These are phyloP conservation scores for Phytopythium oedochilum DNA, from an alignment of 352 stramenopile species.

Conservation along the genomic window DNA sequence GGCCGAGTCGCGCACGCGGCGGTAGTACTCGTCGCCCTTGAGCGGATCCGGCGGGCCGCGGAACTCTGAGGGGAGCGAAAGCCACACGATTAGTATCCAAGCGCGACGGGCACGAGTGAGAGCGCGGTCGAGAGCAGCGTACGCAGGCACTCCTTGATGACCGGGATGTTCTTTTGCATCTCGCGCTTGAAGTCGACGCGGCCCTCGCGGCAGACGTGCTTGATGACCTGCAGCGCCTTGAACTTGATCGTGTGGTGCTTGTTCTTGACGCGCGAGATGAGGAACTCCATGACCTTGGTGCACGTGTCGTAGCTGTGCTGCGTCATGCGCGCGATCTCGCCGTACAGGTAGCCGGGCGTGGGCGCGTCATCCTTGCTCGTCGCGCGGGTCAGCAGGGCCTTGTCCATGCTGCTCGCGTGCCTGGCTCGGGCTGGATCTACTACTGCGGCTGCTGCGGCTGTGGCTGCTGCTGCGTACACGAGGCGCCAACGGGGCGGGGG, in stretches of 20 bases:
- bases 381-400: slow-evolving; percentile 88
- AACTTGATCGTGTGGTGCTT: slow-evolving; percentile 95
- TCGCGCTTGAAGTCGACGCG: slow-evolving; percentile 89
- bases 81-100: no score
- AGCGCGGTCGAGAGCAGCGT: slow-evolving; percentile 22
- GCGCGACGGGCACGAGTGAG: no score
- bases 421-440: not conserved
- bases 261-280: slow-evolving; percentile 91
- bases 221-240: slow-evolving; percentile 93
- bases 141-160: slow-evolving; percentile 92
- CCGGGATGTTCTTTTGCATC: slow-evolving; percentile 89
- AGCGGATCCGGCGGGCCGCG: slow-evolving; percentile 90
- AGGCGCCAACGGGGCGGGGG: not conserved
- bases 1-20: slow-evolving; percentile 87
- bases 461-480: no score
- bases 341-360: slow-evolving; percentile 95
- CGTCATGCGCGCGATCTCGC: slow-evolving; percentile 94
- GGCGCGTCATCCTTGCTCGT: slow-evolving; percentile 93
- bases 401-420: slow-evolving; percentile 75
- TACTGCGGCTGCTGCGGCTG: not conserved
- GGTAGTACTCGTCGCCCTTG: slow-evolving; percentile 93
- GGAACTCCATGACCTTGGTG: slow-evolving; percentile 86
- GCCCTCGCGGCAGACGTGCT: slow-evolving; percentile 88
- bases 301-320: slow-evolving; percentile 89
- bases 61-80: slow-evolving; percentile 86